phyloP scores from a whole-genome alignment of 805 yeast species.

The Ogataea ganodermae region DNA sequence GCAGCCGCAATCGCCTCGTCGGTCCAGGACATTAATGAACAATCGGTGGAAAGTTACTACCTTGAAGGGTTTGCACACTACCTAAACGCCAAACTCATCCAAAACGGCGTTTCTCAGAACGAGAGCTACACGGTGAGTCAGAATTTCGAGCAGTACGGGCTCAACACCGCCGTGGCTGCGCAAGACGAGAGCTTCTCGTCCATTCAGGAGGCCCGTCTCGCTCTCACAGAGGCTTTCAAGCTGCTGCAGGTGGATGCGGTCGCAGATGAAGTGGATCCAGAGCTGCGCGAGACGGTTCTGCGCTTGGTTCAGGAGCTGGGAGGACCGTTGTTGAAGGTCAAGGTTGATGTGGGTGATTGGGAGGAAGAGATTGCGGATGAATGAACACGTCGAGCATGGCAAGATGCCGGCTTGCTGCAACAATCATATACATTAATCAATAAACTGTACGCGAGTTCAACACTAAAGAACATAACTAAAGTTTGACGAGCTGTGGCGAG shows the following conservation, averaged over 20 bases:
- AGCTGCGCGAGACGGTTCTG: constrained; percentile 55
- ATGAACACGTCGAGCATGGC: constrained; percentile 30
- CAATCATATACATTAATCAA: too few species aligned
- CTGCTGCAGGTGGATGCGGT: constrained; percentile 39
- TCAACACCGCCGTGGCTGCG: constrained; percentile 23
- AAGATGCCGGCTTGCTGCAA: too few species aligned
- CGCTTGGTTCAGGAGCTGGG: constrained; percentile 58
- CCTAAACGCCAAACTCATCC: constrained; percentile 44
- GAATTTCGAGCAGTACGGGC: constrained; percentile 44
- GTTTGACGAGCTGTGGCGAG: too few species aligned
- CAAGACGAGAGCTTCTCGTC: constrained; percentile 34
- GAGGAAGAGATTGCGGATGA: constrained; percentile 46
- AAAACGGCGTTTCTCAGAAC: constrained; percentile 21
- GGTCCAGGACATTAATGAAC: constrained; percentile 80
- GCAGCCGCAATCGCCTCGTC: constrained; percentile 66
- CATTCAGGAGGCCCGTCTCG: constrained; percentile 43
- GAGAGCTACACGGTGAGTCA: constrained; percentile 29
- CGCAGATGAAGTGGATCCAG: constrained; percentile 52
- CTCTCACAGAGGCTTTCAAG: constrained; percentile 41
- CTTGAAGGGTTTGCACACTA: constrained; percentile 77
- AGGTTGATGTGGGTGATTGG: constrained; percentile 49
- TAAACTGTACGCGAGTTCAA: too few species aligned
- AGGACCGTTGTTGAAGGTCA: constrained; percentile 49
- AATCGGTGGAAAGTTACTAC: constrained; percentile 78
- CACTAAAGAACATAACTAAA: too few species aligned